These are phyloP conservation scores for Capsicum chinense DNA, from an alignment of 257 asterid genomes.

Conservation along the genomic window DNA sequence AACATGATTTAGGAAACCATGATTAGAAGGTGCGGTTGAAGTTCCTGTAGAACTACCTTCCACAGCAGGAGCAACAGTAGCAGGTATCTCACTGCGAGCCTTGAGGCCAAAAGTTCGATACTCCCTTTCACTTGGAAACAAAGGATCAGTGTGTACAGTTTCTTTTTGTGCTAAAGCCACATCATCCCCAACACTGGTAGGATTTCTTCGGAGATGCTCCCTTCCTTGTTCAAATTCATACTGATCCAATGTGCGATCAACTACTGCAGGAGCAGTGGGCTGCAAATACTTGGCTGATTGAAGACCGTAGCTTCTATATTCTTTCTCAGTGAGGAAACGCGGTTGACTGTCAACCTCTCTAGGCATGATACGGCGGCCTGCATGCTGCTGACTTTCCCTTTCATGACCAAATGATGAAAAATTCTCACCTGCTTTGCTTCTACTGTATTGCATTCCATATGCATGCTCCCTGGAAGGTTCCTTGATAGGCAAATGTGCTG, in stretches of 20 bases:
- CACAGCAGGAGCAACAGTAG: conserved; percentile 23
- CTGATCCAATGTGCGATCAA: conserved; percentile 37
- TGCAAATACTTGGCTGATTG: conserved; percentile 47
- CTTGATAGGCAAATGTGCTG: conserved; percentile 35
- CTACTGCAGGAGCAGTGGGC: conserved; percentile 41
- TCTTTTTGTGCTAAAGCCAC: conserved; percentile 46
- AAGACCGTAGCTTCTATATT: conserved; percentile 79
- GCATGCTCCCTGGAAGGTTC: conserved; percentile 38
- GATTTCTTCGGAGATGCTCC: conserved; percentile 48
- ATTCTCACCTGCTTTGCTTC: conserved; percentile 34
- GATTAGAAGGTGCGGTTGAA: conserved; percentile 35
- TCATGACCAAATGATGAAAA: conserved; percentile 38
- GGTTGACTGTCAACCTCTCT: conserved; percentile 39
- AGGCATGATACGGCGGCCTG: conserved; percentile 39
- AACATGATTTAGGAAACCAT: conserved; percentile 26
- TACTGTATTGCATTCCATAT: conserved; percentile 33
- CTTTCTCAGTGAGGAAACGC: conserved; percentile 67
- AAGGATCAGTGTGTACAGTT: conserved; percentile 36
- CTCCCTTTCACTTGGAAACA: conserved; percentile 58
- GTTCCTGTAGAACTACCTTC: conserved; percentile 31
- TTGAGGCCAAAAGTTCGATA: conserved; percentile 65
- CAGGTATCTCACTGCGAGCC: conserved; percentile 38
- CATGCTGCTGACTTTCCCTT: conserved; percentile 38
- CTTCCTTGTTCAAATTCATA: conserved; percentile 44
- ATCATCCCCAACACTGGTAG: conserved; percentile 34